phyloP scores from a whole-genome alignment of 306 rosid species.

The Rubus parviflorus region DNA sequence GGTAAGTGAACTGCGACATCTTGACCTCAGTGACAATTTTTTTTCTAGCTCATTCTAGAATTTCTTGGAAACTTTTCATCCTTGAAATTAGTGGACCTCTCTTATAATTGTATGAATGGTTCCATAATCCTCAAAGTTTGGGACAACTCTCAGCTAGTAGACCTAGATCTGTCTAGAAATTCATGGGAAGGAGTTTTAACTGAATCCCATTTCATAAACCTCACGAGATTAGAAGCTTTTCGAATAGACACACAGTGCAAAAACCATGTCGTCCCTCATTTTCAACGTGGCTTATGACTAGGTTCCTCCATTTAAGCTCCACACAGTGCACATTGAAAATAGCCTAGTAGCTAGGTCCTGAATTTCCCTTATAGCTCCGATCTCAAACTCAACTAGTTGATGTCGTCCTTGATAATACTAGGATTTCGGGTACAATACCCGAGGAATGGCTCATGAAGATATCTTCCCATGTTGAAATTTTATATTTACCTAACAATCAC shows the following conservation, averaged over 20 bases:
- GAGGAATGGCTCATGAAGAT: slow-evolving; percentile 17
- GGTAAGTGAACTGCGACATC: neutral
- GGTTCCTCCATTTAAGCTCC: neutral
- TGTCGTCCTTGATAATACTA: neutral
- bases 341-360: slow-evolving; percentile 13
- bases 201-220: neutral
- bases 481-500: slow-evolving; percentile 20
- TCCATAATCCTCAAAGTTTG: neutral
- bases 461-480: neutral
- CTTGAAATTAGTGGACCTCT: neutral
- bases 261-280: neutral
- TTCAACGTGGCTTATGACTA: neutral
- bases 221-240: neutral
- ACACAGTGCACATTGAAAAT: neutral
- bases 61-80: neutral
- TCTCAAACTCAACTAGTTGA: slow-evolving; percentile 15
- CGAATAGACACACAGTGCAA: neutral
- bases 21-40: neutral
- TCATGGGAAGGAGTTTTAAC: neutral
- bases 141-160: neutral
- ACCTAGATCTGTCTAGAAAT: neutral
- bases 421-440: slow-evolving; percentile 24
- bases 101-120: neutral
- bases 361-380: slow-evolving; percentile 25
- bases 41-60: neutral